phyloP scores from a whole-genome alignment of 805 yeast species.

The Wickerhamiella australiensis region DNA sequence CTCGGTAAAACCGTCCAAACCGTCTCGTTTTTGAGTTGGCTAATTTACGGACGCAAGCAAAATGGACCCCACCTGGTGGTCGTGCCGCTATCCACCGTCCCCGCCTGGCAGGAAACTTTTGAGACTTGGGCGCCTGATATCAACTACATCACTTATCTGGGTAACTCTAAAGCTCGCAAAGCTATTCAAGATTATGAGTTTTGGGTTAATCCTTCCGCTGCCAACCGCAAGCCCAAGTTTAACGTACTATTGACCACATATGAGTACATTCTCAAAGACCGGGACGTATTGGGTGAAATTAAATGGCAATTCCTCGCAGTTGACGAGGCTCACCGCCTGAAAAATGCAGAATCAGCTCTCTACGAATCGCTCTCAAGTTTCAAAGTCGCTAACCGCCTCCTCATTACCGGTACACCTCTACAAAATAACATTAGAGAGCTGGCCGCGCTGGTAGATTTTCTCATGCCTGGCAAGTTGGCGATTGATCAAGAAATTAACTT shows the following conservation, averaged over 20 bases:
- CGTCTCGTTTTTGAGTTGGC: constrained; percentile 87
- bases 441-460: constrained; percentile 86
- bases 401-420: constrained; percentile 96
- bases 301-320: constrained; percentile 96
- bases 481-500: constrained; percentile 94
- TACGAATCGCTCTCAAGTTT: constrained; percentile 79
- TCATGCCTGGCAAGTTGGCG: constrained; percentile 86
- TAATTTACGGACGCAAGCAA: constrained; percentile 87
- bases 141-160: constrained; percentile 84
- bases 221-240: constrained; percentile 62
- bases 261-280: constrained; percentile 88
- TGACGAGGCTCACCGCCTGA: constrained; percentile 95
- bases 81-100: constrained; percentile 89
- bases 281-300: constrained; percentile 62
- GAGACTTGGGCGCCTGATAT: constrained; percentile 96
- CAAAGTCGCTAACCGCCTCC: constrained; percentile 67
- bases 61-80: constrained; percentile 96
- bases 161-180: constrained; percentile 76
- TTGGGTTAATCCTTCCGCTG: constrained; percentile 44
- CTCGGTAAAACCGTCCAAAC: constrained; percentile 97
- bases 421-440: constrained; percentile 92
- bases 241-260: constrained; percentile 89
- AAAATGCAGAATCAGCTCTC: constrained; percentile 84
- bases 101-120: constrained; percentile 99
- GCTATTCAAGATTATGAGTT: constrained; percentile 78